Conservation (phyloP, 345 rosid species). For the Eucalyptus polybractea region DNA sequence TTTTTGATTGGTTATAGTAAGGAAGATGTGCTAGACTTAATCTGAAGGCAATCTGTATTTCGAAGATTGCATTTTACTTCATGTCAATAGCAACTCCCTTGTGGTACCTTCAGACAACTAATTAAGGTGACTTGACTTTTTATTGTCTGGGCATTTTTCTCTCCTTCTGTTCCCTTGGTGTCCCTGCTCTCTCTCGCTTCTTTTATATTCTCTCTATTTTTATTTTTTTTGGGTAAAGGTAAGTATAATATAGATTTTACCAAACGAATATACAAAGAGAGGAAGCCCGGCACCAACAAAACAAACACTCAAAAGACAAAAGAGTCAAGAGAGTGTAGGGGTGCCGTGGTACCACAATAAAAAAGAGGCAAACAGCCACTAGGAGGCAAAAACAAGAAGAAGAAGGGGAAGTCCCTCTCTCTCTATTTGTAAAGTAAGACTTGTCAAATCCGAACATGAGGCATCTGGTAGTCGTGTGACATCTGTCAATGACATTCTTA, state of each 20-base stretch:
- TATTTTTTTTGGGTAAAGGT: no score
- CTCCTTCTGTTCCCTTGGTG: background rate
- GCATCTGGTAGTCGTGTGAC: background rate
- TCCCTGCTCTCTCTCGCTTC: background rate
- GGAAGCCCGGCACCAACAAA: no score
- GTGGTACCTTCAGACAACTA: background rate
- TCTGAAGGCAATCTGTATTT: background rate
- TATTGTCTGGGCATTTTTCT: background rate
- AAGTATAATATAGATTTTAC: no score
- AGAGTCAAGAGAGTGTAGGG: no score
- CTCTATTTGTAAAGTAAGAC: background rate
- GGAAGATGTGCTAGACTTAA: background rate
- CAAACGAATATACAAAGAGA: no score
- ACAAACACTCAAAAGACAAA: no score
- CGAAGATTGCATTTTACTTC: background rate
- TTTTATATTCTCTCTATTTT: background rate
- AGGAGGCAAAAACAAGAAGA: no score
- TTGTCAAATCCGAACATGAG: background rate
- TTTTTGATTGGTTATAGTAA: background rate
- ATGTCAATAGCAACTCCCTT: background rate
- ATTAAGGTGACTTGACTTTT: background rate
- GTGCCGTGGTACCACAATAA: no score
- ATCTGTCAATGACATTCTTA: accelerated
- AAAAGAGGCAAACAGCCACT: no score
- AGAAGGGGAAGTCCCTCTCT: background rate